phyloP scores from a whole-genome alignment of 2,329 filamentous ascomycete genomes.

The Neonectria coccinea region DNA sequence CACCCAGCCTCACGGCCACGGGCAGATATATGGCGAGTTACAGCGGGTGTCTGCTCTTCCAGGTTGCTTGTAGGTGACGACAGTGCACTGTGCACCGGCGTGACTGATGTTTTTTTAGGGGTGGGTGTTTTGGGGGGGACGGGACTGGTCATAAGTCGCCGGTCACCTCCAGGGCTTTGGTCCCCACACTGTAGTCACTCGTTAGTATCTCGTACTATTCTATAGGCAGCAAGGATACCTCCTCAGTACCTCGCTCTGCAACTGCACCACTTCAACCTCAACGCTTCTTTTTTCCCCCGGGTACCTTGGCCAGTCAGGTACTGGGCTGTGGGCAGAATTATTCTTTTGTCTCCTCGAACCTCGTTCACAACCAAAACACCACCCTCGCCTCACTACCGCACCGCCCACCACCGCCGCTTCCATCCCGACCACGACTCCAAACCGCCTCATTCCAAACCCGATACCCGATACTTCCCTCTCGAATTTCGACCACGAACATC shows the following conservation, averaged over 20 bases:
- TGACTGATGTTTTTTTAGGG: slow-evolving; percentile 1
- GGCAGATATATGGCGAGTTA: slow-evolving; percentile 6
- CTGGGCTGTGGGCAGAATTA: slow-evolving; percentile 24
- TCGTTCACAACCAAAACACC: slow-evolving; percentile 29
- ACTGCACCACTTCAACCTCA: slow-evolving; percentile 20
- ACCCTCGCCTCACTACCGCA: slow-evolving; percentile 22
- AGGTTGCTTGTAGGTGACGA: too few relatives aligned
- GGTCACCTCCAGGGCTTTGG: slow-evolving; percentile 19
- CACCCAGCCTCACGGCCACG: too few relatives aligned
- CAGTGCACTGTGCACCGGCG: slow-evolving; percentile 5
- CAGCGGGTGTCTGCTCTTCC: slow-evolving; percentile 4
- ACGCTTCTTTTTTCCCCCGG: slow-evolving; percentile 22
- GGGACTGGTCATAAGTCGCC: slow-evolving; percentile 2
- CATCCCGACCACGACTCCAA: slow-evolving; percentile 8
- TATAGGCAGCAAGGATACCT: slow-evolving; percentile 11
- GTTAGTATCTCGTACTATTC: slow-evolving; percentile 2
- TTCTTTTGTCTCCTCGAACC: slow-evolving; percentile 31
- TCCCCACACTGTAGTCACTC: slow-evolving; percentile 10
- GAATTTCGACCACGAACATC: slow-evolving; percentile 13
- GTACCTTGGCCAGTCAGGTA: background rate
- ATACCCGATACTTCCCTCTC: slow-evolving; percentile 21
- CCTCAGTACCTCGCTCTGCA: slow-evolving; percentile 8
- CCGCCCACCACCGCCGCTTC: slow-evolving; percentile 15
- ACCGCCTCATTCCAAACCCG: slow-evolving; percentile 7
- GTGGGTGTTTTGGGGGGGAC: background rate